Conservation (phyloP, 2,329 filamentous ascomycete species). For the Aspergillus pseudoviridinutans region DNA sequence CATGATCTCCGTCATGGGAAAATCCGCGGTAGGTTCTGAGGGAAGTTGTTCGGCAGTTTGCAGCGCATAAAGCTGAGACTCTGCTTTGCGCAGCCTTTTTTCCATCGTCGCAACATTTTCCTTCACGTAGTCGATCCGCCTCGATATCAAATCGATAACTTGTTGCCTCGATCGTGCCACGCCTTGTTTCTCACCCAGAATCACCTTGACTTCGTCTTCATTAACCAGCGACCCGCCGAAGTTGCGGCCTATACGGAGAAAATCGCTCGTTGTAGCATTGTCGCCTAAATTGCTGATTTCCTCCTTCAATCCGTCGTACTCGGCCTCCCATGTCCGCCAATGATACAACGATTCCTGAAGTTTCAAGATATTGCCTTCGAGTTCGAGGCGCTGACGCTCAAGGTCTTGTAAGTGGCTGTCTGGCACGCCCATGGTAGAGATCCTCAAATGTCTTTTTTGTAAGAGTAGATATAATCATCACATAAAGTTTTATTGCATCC, state of each 20-base stretch:
- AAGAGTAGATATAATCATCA: not conserved
- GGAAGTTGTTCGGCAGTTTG: conserved; percentile 59
- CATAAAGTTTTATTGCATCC: not conserved
- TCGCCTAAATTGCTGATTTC: conserved; percentile 61
- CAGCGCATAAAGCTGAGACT: conserved; percentile 63
- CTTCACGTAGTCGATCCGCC: conserved; percentile 83
- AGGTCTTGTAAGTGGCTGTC: conserved; percentile 60
- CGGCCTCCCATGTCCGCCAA: conserved; percentile 87
- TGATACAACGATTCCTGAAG: conserved; percentile 73
- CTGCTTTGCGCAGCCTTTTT: conserved; percentile 65
- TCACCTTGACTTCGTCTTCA: conserved; percentile 52
- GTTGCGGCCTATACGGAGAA: conserved; percentile 47
- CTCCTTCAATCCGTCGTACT: conserved; percentile 86
- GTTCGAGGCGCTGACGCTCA: conserved; percentile 68
- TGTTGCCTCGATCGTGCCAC: conserved; percentile 55
- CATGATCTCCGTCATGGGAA: conserved; percentile 83
- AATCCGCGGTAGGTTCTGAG: conserved; percentile 57
- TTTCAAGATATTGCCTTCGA: conserved; percentile 72
- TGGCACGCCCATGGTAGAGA: conserved; percentile 28
- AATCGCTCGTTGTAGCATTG: conserved; percentile 49
- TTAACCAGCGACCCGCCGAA: conserved; percentile 43
- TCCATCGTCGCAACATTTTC: conserved; percentile 72
- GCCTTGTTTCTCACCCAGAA: conserved; percentile 45
- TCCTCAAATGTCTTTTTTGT: not conserved
- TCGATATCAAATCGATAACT: conserved; percentile 63